phyloP scores from a whole-genome alignment of 805 yeast species.

The Saccharomycopsis schoenii region DNA sequence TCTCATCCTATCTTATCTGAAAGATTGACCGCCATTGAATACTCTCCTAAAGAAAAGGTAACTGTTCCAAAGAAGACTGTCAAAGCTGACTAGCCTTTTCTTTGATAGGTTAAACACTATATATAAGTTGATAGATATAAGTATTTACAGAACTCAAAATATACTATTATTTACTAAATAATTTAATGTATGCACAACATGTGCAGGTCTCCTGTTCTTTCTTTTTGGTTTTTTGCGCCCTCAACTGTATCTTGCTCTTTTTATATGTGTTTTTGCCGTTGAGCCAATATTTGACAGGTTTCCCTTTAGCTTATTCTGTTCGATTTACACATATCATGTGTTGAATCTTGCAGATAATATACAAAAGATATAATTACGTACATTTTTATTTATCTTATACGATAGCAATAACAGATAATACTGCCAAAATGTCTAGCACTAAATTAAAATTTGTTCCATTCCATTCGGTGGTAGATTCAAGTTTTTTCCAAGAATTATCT shows the following conservation, averaged over 20 bases:
- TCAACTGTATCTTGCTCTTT: background rate
- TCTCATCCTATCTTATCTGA: constrained; percentile 91
- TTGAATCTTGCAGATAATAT: no score
- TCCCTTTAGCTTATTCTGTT: background rate
- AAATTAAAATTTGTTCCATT: constrained; percentile 36
- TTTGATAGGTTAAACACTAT: background rate
- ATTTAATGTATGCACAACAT: no score
- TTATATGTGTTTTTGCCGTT: background rate
- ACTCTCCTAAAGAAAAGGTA: constrained; percentile 17
- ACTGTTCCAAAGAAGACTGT: constrained; percentile 4
- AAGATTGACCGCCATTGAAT: constrained; percentile 67
- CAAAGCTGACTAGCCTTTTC: constrained; percentile 5
- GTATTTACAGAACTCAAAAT: no score
- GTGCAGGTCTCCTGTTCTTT: no score
- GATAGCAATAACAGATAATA: background rate
- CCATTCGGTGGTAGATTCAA: constrained; percentile 72
- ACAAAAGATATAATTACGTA: no score
- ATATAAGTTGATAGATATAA: background rate
- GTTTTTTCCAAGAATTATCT: constrained; percentile 73
- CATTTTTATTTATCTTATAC: no score
- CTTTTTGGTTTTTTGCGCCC: background rate
- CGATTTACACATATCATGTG: background rate
- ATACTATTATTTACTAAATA: no score
- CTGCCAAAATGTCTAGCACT: background rate
- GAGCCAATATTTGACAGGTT: background rate